phyloP scores from a whole-genome alignment of 2,329 filamentous ascomycete genomes.

The Calonectria multiphialidica region DNA sequence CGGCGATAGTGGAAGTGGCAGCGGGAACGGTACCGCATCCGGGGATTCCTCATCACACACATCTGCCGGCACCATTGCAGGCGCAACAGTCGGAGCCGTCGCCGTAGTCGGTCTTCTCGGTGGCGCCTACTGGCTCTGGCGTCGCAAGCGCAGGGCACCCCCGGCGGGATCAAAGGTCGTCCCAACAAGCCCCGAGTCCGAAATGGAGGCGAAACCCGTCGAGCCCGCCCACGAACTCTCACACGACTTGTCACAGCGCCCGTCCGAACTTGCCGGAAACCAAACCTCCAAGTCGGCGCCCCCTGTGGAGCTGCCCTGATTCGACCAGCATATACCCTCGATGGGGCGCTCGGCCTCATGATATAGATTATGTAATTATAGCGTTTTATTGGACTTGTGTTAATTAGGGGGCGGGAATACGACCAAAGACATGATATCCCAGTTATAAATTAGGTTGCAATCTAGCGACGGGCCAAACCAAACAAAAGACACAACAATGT shows the following conservation, averaged over 20 bases:
- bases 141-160: neutral
- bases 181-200: neutral
- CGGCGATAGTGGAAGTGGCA: neutral
- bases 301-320: neutral
- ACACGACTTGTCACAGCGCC: neutral
- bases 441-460: neutral
- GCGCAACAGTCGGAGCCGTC: neutral
- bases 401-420: neutral
- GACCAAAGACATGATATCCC: neutral
- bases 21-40: neutral
- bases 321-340: neutral
- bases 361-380: neutral
- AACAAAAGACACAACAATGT: too few species aligned
- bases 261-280: neutral
- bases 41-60: neutral
- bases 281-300: neutral
- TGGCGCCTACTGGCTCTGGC: conserved; percentile 4
- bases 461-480: too few species aligned
- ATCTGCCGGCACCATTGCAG: conserved; percentile 3
- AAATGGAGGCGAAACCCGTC: neutral
- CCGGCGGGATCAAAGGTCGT: neutral
- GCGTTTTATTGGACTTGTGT: neutral
- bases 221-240: neutral
- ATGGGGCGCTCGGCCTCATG: neutral
- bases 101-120: neutral